Percentiles rank a stretch among this genome's conserved stretches.
phyloP scores from a whole-genome alignment of 139 green algal genomes.

The Chloropicon primus region DNA sequence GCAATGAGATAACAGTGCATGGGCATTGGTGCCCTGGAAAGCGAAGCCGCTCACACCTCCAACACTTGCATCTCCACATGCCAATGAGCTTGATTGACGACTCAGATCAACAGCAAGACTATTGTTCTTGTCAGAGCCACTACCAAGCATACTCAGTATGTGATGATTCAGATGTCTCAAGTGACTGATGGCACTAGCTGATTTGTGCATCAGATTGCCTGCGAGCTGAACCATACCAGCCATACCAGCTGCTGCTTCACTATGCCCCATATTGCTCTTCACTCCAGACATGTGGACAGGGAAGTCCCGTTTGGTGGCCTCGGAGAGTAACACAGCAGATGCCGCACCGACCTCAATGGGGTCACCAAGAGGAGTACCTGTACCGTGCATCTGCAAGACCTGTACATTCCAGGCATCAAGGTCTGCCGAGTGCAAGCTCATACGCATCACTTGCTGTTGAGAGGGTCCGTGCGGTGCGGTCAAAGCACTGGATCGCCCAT shows the following conservation, averaged over 20 bases:
- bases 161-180: neutral
- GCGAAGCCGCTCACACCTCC: neutral
- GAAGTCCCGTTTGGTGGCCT: neutral
- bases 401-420: slow-evolving; percentile 1
- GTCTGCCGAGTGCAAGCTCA: slow-evolving; percentile 17
- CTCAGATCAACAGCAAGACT: neutral
- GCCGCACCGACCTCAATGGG: slow-evolving; percentile 73
- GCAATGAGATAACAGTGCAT: neutral
- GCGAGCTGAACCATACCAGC: neutral
- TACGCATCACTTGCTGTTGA: slow-evolving; percentile 56
- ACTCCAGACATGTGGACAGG: neutral
- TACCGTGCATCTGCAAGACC: slow-evolving; percentile 64
- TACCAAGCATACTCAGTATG: neutral
- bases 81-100: neutral
- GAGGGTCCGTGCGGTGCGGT: slow-evolving; percentile 76
- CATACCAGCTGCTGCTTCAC: neutral
- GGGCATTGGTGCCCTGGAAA: neutral
- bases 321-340: slow-evolving; percentile 13
- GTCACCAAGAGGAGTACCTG: slow-evolving; percentile 65
- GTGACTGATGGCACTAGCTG: neutral
- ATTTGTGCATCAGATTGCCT: neutral
- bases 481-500: slow-evolving; percentile 29
- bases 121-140: neutral
- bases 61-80: neutral
- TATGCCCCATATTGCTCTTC: neutral